Percentiles rank a stretch among this genome's conserved stretches.
phyloP scores from a whole-genome alignment of 179 eudicot species.

The Sideroxylon spinosum region DNA sequence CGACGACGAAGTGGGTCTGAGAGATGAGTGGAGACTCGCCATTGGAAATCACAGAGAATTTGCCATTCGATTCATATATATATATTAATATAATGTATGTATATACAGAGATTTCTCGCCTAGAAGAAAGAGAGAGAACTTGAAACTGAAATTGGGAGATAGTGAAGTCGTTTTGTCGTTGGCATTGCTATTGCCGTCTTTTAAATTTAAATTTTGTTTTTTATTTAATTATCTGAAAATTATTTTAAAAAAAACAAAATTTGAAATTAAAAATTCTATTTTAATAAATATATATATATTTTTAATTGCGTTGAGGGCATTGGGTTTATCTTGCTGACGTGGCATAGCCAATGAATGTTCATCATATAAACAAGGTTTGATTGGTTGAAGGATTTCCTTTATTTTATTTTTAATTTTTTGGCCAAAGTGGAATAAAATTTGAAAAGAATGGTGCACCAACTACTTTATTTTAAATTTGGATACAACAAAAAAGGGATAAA shows the following conservation, averaged over 20 bases:
- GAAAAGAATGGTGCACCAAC: no score
- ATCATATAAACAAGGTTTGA: not conserved
- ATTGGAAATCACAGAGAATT: conserved; percentile 27
- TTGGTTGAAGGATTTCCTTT: not conserved
- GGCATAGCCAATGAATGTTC: not conserved
- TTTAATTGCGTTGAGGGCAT: not conserved
- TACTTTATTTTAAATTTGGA: no score
- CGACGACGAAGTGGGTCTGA: conserved; percentile 24
- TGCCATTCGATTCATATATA: not conserved
- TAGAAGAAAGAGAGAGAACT: not conserved
- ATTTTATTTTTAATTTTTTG: no score
- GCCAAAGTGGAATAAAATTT: no score
- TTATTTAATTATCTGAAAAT: not conserved
- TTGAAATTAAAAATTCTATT: not conserved
- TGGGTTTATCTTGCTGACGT: not conserved
- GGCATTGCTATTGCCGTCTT: conserved; percentile 19
- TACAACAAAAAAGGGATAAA: no score
- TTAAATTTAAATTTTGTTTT: not conserved
- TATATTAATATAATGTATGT: not conserved
- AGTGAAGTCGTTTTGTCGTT: not conserved
- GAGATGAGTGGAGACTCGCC: conserved; percentile 49
- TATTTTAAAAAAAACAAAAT: not conserved
- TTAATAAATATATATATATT: not conserved
- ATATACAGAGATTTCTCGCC: not conserved
- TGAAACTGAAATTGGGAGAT: conserved; percentile 10